Evolutionary conservation across 805 yeast species (phyloP).

Genomic region (Schwanniomyces sp.): DNA sequence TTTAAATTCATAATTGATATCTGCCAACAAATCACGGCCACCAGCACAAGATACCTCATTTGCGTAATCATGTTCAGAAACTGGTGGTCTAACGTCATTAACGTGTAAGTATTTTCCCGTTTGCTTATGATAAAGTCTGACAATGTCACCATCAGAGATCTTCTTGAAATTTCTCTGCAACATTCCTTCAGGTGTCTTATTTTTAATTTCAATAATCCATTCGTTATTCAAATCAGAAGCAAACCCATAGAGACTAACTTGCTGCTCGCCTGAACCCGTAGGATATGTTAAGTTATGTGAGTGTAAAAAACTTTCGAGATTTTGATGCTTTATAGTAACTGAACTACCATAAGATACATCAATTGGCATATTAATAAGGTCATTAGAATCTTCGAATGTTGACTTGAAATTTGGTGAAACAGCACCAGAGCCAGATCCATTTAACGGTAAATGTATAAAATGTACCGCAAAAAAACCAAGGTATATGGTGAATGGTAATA

Average conservation of each 20-base stretch:
- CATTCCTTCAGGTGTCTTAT: constrained; percentile 38
- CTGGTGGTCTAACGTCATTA: constrained; percentile 77
- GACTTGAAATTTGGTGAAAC: constrained; percentile 71
- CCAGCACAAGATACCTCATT: constrained; percentile 79
- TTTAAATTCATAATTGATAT: constrained; percentile 68
- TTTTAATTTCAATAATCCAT: constrained; percentile 63
- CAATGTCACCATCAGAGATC: constrained; percentile 53
- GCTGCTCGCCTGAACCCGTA: constrained; percentile 71
- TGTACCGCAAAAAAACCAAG: constrained; percentile 57
- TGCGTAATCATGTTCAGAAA: constrained; percentile 88
- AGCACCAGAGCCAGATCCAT: constrained; percentile 60
- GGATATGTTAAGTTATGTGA: constrained; percentile 68
- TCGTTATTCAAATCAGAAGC: constrained; percentile 62
- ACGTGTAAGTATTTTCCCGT: constrained; percentile 73
- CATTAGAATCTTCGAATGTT: constrained; percentile 45
- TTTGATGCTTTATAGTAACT: constrained; percentile 67
- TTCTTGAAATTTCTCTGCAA: constrained; percentile 30
- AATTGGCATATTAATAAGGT: constrained; percentile 47
- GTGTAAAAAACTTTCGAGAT: constrained; percentile 76
- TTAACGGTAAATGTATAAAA: constrained; percentile 43
- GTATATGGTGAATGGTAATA: constrained; percentile 61
- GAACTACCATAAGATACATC: constrained; percentile 72
- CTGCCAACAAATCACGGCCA: constrained; percentile 59
- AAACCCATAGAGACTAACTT: constrained; percentile 69
- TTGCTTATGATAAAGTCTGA: constrained; percentile 67